Conservation (phyloP, 345 rosid species). For the Linum trigynum region DNA sequence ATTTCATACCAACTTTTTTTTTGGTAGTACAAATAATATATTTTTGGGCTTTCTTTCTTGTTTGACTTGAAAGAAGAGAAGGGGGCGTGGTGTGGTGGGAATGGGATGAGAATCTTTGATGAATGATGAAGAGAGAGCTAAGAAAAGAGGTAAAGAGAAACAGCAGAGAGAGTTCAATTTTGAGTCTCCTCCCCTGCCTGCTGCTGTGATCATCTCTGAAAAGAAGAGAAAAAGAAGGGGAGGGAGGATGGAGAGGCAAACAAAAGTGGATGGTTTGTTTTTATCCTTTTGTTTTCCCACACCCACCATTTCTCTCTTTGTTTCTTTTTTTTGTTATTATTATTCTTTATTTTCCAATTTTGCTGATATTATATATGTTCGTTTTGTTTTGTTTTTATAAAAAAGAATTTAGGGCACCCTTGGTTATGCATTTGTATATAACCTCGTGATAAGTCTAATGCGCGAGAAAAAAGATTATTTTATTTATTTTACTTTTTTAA, state of each 20-base stretch:
- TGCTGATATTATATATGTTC: not conserved
- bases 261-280: slow-evolving; percentile 63
- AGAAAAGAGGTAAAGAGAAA: slow-evolving; percentile 26
- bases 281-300: slow-evolving; percentile 37
- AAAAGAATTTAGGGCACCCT: too few species aligned
- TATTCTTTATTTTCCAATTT: not conserved
- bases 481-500: too few species aligned
- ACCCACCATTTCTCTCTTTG: slow-evolving; percentile 19
- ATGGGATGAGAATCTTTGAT: slow-evolving; percentile 42
- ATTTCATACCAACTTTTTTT: slow-evolving; percentile 26
- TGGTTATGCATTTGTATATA: too few species aligned
- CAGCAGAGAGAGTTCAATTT: not conserved
- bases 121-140: slow-evolving; percentile 40
- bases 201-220: slow-evolving; percentile 40
- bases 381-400: not conserved
- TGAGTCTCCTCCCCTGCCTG: not conserved
- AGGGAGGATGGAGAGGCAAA: slow-evolving; percentile 40
- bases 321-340: not conserved
- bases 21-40: not conserved
- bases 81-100: not conserved
- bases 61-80: slow-evolving; percentile 37
- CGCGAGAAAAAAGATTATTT: too few species aligned
- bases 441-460: too few species aligned
- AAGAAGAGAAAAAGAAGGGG: slow-evolving; percentile 36
- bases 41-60: slow-evolving; percentile 25